These are phyloP conservation scores for Oryza brachyantha DNA, from an alignment of 176 grass and related monocot species.

Conservation along the genomic window DNA sequence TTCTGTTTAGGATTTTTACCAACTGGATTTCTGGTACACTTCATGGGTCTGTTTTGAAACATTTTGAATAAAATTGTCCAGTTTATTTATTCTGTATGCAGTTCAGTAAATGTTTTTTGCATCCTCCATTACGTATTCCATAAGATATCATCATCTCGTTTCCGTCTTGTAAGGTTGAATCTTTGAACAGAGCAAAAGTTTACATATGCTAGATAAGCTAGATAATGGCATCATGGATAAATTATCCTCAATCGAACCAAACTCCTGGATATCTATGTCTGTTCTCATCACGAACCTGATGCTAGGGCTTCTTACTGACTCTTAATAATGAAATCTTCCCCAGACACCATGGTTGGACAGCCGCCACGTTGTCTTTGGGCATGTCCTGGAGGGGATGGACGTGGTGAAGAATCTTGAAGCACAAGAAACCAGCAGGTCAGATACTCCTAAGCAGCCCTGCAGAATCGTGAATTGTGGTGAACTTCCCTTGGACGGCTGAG, in stretches of 20 bases:
- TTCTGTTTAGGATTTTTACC: background rate
- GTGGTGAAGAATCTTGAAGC: constrained; percentile 62
- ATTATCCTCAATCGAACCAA: constrained; percentile 1
- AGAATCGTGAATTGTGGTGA: constrained; percentile 61
- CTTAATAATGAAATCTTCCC: constrained; percentile 9
- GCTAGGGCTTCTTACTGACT: constrained; percentile 7
- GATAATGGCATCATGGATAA: constrained; percentile 29
- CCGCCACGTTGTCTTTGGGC: constrained; percentile 67
- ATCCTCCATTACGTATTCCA: background rate
- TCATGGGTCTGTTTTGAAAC: background rate
- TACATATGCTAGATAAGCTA: background rate
- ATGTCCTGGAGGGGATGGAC: constrained; percentile 62
- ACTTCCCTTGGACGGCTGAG: constrained; percentile 44
- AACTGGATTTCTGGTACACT: background rate
- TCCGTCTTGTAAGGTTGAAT: constrained; percentile 2
- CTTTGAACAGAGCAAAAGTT: too few relatives aligned
- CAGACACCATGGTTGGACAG: constrained; percentile 68
- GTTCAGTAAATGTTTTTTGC: background rate
- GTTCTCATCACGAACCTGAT: background rate
- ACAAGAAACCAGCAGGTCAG: constrained; percentile 61
- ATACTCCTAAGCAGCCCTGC: constrained; percentile 43
- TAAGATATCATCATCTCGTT: constrained; percentile 17
- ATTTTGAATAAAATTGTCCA: background rate
- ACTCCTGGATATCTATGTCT: background rate
- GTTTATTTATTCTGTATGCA: background rate